Percentiles rank a stretch among this genome's conserved stretches.
These are phyloP conservation scores for Erysimum cheiri DNA, from an alignment of 441 rosid species.

Conservation along the genomic window DNA sequence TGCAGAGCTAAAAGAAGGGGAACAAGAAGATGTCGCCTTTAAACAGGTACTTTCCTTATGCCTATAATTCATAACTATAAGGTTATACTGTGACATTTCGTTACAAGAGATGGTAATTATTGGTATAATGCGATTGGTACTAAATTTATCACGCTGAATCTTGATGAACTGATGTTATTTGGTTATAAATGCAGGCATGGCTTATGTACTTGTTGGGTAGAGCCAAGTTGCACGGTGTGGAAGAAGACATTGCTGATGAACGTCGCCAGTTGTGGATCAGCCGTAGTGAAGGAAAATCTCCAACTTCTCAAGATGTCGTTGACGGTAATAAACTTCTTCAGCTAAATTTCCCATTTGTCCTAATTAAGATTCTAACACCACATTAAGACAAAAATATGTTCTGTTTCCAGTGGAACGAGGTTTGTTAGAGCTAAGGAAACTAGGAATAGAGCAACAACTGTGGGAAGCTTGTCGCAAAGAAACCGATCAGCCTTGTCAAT, in stretches of 20 bases:
- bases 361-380: background rate
- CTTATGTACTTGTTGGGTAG: constrained; percentile 91
- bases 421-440: constrained; percentile 79
- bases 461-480: constrained; percentile 98
- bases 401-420: constrained; percentile 79
- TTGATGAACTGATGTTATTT: background rate
- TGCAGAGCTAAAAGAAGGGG: constrained; percentile 78
- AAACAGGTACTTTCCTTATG: constrained; percentile 68
- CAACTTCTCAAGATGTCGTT: constrained; percentile 50
- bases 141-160: background rate
- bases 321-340: constrained; percentile 34
- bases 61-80: background rate
- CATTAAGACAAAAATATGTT: background rate
- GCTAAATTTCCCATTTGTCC: background rate
- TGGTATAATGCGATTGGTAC: background rate
- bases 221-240: constrained; percentile 79
- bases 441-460: constrained; percentile 88
- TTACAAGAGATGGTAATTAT: background rate
- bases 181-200: constrained; percentile 72
- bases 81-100: background rate
- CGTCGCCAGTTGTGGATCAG: constrained; percentile 84
- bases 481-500: constrained; percentile 52
- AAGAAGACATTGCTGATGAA: constrained; percentile 94
- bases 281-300: constrained; percentile 58
- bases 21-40: constrained; percentile 90